Evolutionary conservation across 1,284 basidiomycete species (phyloP).

Genomic region (Cryptococcus sp.): DNA sequence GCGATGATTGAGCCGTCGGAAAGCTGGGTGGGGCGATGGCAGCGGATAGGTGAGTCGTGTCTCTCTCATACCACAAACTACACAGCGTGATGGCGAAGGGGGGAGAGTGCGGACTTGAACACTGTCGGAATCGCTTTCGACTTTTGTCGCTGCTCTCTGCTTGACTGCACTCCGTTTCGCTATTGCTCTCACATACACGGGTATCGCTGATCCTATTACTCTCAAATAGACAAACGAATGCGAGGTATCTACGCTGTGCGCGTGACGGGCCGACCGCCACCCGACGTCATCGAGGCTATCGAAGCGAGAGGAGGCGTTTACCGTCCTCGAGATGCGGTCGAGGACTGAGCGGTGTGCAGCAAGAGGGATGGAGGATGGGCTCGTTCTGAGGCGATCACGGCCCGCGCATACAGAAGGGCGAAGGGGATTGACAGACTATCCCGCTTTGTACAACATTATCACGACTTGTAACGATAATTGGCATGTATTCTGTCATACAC

Average conservation of each 20-base stretch:
- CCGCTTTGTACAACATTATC: no score
- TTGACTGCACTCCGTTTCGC: no score
- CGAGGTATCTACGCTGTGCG: constrained; percentile 85
- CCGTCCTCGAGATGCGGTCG: constrained; percentile 45
- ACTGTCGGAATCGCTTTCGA: background rate
- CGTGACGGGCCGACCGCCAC: constrained; percentile 81
- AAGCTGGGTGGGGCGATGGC: constrained; percentile 95
- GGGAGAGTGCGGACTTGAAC: no score
- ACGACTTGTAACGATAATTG: no score
- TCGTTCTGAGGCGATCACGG: background rate
- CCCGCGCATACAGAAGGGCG: no score
- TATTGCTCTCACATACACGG: no score
- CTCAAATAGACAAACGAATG: constrained; percentile 72
- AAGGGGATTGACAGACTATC: no score
- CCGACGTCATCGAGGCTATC: constrained; percentile 70
- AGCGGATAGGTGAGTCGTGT: constrained; percentile 73
- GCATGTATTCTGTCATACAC: background rate
- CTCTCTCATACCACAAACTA: background rate
- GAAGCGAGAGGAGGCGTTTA: constrained; percentile 46
- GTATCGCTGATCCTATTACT: background rate
- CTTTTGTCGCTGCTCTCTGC: background rate
- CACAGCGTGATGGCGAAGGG: background rate
- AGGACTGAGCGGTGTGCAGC: constrained; percentile 27
- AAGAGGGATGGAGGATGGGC: background rate
- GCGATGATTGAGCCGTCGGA: constrained; percentile 83